These are phyloP conservation scores for Blakeslea trispora DNA, from an alignment of 371 early-diverging fungal species.

Conservation along the genomic window DNA sequence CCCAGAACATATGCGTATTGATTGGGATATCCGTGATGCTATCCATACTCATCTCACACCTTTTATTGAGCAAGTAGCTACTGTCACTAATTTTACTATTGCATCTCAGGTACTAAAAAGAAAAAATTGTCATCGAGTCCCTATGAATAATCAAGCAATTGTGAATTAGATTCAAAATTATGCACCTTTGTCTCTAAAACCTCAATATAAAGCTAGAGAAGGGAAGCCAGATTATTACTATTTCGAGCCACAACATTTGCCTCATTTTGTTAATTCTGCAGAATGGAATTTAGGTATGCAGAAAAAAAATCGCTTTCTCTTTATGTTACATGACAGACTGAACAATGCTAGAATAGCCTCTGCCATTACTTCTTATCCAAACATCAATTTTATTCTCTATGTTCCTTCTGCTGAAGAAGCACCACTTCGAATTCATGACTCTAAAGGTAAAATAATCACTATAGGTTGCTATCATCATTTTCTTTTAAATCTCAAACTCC, in stretches of 20 bases:
- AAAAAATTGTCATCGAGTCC: no score
- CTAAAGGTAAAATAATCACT: conserved; percentile 38
- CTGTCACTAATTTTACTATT: conserved; percentile 60
- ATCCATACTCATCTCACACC: conserved; percentile 55
- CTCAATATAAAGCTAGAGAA: conserved; percentile 43
- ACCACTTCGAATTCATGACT: conserved; percentile 70
- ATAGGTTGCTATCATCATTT: no score
- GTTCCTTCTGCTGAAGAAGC: conserved; percentile 68
- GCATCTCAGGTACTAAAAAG: conserved; percentile 54
- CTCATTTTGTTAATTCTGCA: conserved; percentile 86
- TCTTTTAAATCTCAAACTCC: no score
- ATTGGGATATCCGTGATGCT: conserved; percentile 77
- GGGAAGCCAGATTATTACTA: conserved; percentile 48
- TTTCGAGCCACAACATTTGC: conserved; percentile 60
- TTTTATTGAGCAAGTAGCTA: conserved; percentile 51
- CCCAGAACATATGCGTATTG: conserved; percentile 56
- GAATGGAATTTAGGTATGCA: conserved; percentile 92
- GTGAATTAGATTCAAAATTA: conserved; percentile 71
- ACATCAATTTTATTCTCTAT: conserved; percentile 87
- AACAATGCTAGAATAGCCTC: conserved; percentile 59
- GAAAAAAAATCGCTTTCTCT: no score
- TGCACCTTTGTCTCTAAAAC: conserved; percentile 67
- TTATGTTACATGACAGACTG: no score
- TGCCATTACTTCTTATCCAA: conserved; percentile 76
- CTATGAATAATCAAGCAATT: no score